Evolutionary conservation across 495 filamentous ascomycete genomes (phyloP).

Genomic region (Bryoglossum gracile): DNA sequence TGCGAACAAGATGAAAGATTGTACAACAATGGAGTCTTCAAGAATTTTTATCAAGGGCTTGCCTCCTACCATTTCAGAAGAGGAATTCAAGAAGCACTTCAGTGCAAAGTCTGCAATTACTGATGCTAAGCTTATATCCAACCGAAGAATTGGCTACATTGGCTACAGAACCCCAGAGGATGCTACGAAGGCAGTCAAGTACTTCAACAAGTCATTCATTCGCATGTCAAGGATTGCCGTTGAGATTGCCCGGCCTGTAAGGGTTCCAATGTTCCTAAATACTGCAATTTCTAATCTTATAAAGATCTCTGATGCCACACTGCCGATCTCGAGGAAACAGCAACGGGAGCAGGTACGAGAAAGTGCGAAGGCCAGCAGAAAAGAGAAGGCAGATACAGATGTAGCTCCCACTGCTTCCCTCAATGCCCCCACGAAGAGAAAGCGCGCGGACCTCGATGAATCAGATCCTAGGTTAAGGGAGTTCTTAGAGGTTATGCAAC

Average conservation of each 20-base stretch:
- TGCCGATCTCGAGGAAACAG: constrained; percentile 24
- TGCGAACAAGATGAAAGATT: background rate
- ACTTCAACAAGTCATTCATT: constrained; percentile 92
- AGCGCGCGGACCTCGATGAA: constrained; percentile 41
- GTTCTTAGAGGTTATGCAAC: constrained; percentile 76
- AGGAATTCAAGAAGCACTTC: constrained; percentile 83
- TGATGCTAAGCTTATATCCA: constrained; percentile 81
- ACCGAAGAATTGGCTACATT: constrained; percentile 89
- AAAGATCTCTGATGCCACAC: constrained; percentile 24
- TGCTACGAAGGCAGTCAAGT: constrained; percentile 75
- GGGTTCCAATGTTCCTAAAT: constrained; percentile 19
- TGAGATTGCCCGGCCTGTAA: constrained; percentile 81
- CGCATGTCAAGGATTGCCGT: constrained; percentile 94
- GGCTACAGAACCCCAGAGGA: constrained; percentile 81
- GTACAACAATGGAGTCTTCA: constrained; percentile 50
- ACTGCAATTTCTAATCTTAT: background rate
- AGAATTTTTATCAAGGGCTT: constrained; percentile 87
- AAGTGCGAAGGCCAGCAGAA: constrained; percentile 10
- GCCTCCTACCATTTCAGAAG: constrained; percentile 65
- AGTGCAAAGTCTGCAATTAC: constrained; percentile 65
- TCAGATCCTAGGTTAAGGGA: constrained; percentile 76
- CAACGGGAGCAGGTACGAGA: constrained; percentile 24
- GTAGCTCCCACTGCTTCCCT: constrained; percentile 20
- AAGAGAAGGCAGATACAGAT: constrained; percentile 20
- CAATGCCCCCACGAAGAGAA: constrained; percentile 37